phyloP scores from a whole-genome alignment of 345 rosid genomes.

The Physaria fendleri region DNA sequence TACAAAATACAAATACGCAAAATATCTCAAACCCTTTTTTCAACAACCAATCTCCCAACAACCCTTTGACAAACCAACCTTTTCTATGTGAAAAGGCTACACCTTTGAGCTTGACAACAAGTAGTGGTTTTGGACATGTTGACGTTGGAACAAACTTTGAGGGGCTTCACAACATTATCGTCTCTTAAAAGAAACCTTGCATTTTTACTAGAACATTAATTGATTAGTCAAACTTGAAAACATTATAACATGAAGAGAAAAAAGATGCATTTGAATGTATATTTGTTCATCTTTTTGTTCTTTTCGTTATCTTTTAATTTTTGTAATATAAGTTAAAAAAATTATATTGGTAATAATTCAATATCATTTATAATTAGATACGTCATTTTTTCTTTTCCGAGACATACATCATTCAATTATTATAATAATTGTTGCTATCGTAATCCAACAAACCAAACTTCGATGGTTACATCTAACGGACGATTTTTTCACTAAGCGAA shows the following conservation, averaged over 20 bases:
- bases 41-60: conserved; percentile 43
- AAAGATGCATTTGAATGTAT: no score
- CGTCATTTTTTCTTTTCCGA: conserved; percentile 2
- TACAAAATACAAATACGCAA: conserved; percentile 38
- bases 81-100: conserved; percentile 10
- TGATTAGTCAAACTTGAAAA: not conserved
- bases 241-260: no score
- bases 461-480: conserved; percentile 18
- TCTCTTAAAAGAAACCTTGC: conserved; percentile 7
- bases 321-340: no score
- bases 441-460: conserved; percentile 19
- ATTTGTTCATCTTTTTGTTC: no score
- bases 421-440: not conserved
- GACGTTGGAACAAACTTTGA: conserved; percentile 28
- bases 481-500: not conserved
- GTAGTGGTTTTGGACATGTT: conserved; percentile 20
- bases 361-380: not conserved
- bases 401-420: conserved; percentile 16
- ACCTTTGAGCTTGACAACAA: conserved; percentile 14
- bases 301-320: no score
- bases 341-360: no score
- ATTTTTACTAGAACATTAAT: not conserved
- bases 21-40: conserved; percentile 38
- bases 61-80: conserved; percentile 24
- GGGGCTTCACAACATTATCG: conserved; percentile 42